Conservation (phyloP, 192 early-diverging fungal species). For the Coemansia nantahalensis region DNA sequence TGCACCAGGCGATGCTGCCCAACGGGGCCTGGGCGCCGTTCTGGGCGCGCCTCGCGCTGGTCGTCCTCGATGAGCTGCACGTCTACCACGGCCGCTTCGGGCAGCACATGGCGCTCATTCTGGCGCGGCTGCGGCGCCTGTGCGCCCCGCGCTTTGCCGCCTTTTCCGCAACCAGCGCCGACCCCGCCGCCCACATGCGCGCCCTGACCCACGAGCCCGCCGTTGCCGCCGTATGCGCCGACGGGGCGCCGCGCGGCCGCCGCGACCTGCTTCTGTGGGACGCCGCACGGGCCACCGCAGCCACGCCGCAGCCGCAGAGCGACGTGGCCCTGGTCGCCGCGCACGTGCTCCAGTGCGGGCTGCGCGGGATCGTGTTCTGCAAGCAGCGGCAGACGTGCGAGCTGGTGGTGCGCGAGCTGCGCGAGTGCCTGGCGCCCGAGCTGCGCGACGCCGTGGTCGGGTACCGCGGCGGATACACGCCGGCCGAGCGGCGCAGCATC, state of each 20-base stretch:
- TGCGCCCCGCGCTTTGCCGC: slow-evolving; percentile 57
- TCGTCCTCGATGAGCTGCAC: slow-evolving; percentile 80
- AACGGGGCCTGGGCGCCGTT: slow-evolving; percentile 60
- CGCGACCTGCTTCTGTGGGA: slow-evolving; percentile 25
- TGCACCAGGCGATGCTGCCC: slow-evolving; percentile 70
- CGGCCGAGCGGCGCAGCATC: slow-evolving; percentile 61
- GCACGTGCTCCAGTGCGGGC: slow-evolving; percentile 24
- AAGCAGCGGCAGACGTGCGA: slow-evolving; percentile 55
- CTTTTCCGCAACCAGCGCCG: slow-evolving; percentile 71
- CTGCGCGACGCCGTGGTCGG: slow-evolving; percentile 46
- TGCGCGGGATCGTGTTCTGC: slow-evolving; percentile 58
- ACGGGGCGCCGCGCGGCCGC: slow-evolving; percentile 28
- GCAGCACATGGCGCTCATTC: slow-evolving; percentile 60
- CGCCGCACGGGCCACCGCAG: neutral
- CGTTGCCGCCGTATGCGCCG: slow-evolving; percentile 1
- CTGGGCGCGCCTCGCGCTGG: slow-evolving; percentile 53
- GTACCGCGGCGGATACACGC: slow-evolving; percentile 77
- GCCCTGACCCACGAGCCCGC: slow-evolving; percentile 1
- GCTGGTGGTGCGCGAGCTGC: slow-evolving; percentile 28
- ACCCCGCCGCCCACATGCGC: slow-evolving; percentile 44
- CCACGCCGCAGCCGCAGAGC: neutral
- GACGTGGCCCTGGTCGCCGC: slow-evolving; percentile 35
- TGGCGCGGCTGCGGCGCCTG: slow-evolving; percentile 64
- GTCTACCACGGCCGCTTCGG: slow-evolving; percentile 68
- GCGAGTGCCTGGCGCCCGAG: slow-evolving; percentile 3